A percentile compares a stretch with the other conserved stretches of the same genome.
phyloP scores from a whole-genome alignment of 2,329 filamentous ascomycete genomes.

The Colletotrichum sidae region DNA sequence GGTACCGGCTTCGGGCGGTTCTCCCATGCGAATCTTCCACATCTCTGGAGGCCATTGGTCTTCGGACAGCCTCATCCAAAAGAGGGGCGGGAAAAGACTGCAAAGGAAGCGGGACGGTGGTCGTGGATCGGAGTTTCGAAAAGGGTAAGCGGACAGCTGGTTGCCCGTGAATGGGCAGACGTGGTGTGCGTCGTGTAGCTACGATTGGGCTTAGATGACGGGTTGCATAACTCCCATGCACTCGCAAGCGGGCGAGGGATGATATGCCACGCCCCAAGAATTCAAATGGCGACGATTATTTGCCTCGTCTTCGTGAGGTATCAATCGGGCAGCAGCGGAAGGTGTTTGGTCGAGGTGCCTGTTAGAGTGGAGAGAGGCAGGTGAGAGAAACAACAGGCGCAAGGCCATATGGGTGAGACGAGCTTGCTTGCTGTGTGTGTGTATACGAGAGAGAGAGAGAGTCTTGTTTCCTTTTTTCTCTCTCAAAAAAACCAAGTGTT shows the following conservation, averaged over 20 bases:
- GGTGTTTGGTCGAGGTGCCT: constrained; percentile 22
- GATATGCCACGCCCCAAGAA: constrained; percentile 36
- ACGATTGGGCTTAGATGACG: constrained; percentile 37
- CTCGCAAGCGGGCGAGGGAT: constrained; percentile 28
- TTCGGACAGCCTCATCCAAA: constrained; percentile 35
- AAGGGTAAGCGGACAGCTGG: constrained; percentile 36
- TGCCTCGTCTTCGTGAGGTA: constrained; percentile 35
- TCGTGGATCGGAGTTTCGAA: constrained; percentile 21
- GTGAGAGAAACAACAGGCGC: constrained; percentile 5
- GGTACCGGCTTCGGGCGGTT: constrained; percentile 29
- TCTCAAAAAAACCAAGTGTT: background rate
- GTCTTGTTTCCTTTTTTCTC: background rate
- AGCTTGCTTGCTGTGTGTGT: background rate
- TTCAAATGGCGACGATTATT: constrained; percentile 18
- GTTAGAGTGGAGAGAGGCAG: constrained; percentile 5
- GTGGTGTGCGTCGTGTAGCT: constrained; percentile 31
- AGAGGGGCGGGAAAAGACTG: constrained; percentile 9
- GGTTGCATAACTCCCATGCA: constrained; percentile 36
- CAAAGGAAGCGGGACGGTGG: constrained; percentile 11
- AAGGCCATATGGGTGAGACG: background rate
- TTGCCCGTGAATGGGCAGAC: constrained; percentile 33
- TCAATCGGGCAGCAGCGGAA: constrained; percentile 38
- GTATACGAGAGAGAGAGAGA: background rate
- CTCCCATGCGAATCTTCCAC: constrained; percentile 38
- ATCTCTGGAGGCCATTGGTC: constrained; percentile 39